Conservation (phyloP, 306 rosid species). For the Pterocarpus santalinus region DNA sequence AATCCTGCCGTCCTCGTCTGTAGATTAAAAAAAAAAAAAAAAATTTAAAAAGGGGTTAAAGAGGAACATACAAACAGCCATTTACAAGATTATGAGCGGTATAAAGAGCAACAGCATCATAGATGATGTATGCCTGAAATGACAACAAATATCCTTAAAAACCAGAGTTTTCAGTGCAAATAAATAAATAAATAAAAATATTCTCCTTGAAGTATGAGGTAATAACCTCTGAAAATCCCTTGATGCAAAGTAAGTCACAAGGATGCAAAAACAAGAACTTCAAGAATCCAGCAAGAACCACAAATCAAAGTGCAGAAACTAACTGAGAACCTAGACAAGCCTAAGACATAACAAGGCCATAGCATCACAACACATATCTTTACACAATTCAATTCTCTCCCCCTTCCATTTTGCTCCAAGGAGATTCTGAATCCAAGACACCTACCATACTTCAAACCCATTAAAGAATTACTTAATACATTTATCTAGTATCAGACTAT, state of each 20-base stretch:
- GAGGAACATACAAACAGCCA: slow-evolving; percentile 7
- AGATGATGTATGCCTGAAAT: too few relatives aligned
- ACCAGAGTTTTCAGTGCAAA: slow-evolving; percentile 7
- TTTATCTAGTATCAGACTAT: neutral
- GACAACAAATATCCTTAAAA: neutral
- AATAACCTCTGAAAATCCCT: slow-evolving; percentile 24
- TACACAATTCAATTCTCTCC: neutral
- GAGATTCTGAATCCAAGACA: slow-evolving; percentile 19
- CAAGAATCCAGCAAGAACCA: slow-evolving; percentile 32
- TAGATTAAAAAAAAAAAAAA: neutral
- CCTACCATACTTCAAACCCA: slow-evolving; percentile 14
- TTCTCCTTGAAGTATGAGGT: slow-evolving; percentile 16
- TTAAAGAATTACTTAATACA: neutral
- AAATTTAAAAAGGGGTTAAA: slow-evolving; percentile 4
- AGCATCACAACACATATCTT: neutral
- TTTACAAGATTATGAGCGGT: neutral
- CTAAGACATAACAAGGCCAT: slow-evolving; percentile 9
- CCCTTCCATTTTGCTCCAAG: neutral
- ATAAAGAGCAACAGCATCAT: too few relatives aligned
- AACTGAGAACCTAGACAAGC: slow-evolving; percentile 1
- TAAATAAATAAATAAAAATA: neutral
- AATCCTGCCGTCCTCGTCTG: slow-evolving; percentile 93
- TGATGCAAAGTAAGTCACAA: slow-evolving; percentile 2
- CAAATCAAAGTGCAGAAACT: slow-evolving; percentile 13
- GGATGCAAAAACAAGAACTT: slow-evolving; percentile 38